Conservation (phyloP, 495 filamentous ascomycete genomes). For the Aspergillus ostianus region DNA sequence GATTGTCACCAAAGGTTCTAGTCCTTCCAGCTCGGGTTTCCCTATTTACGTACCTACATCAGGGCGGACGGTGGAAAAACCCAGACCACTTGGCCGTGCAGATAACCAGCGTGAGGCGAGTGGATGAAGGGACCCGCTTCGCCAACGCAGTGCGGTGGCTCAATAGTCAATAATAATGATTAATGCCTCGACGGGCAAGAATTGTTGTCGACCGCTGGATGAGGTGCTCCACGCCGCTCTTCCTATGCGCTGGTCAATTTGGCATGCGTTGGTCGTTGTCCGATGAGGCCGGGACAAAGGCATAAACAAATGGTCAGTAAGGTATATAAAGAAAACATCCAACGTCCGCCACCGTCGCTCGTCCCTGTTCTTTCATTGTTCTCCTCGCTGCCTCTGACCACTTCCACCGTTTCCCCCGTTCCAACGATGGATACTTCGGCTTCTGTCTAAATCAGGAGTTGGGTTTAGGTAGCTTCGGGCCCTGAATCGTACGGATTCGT, state of each 20-base stretch:
- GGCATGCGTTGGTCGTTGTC: constrained; percentile 18
- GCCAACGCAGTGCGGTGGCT: constrained; percentile 23
- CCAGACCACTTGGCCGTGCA: constrained; percentile 23
- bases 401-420: constrained; percentile 2
- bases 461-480: constrained; percentile 19
- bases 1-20: neutral
- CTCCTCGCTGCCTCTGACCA: neutral
- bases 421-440: constrained; percentile 14
- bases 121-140: constrained; percentile 24
- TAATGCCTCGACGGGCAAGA: no score
- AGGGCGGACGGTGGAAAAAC: constrained; percentile 11
- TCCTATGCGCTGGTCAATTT: constrained; percentile 26
- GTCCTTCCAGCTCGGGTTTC: constrained; percentile 7
- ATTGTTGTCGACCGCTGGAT: no score
- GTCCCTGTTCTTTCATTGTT: constrained; percentile 6
- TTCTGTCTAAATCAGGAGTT: constrained; percentile 15
- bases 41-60: constrained; percentile 24
- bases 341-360: neutral
- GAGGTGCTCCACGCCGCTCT: constrained; percentile 16
- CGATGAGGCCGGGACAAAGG: constrained; percentile 15
- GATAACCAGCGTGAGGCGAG: constrained; percentile 25
- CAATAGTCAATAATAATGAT: no score
- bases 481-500: constrained; percentile 18
- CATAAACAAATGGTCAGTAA: neutral
- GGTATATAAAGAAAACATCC: constrained; percentile 2